Evolutionary conservation across 2,329 filamentous ascomycete genomes (phyloP), one percentile per base, ranked within the genome.

Genomic region (Penicillium sp.): DNA sequence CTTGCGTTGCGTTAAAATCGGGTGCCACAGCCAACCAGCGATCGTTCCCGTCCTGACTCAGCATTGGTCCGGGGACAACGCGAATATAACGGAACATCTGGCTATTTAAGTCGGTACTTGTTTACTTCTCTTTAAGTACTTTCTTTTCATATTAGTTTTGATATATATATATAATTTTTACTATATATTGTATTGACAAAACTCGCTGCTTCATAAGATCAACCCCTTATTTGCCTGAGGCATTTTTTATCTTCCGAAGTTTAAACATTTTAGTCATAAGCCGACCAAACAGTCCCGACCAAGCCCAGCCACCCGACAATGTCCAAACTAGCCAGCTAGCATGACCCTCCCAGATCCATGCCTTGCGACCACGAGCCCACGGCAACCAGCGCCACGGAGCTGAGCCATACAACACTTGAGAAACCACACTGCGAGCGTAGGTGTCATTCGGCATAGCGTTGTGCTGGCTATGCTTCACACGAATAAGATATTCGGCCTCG

Each of bases 361-460:
- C 68, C 61, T 72, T 71, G 26, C 64, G 67, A n/a, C 69, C 70
- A 37, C 62, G 62, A 14, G 69, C 66, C 72, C 73, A 75, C 0
- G 73, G 73, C 14, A 84, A 62, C 77, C 78, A 79, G 43, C 77
- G 70, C 66, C 75, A 76, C n/a, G 73, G 73, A 4, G 72, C 72
- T 40, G 75, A 70, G 36, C 73, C 78, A 66, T 68, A 73, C 45
- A 85, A 64, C 11, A 85, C 74, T 62, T 84, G 77, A 9, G 69
- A 69, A 5, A 85, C 83, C 3, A 85, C 83, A 36, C 76, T 78
- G 51, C 72, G 70, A 16, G 84, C 84, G 68, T 85, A 86, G 25
- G 70, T 69, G 42, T 80, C 74, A 43, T 78, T 78, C 28, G 79
- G 72, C 75, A 84, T 82, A 22, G 78, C 75, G 11, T 73, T 73